Evolutionary conservation across 1,139 yeast species (phyloP), one percentile per base, ranked within the genome.

Genomic region (Eremothecium cymbalariae): DNA sequence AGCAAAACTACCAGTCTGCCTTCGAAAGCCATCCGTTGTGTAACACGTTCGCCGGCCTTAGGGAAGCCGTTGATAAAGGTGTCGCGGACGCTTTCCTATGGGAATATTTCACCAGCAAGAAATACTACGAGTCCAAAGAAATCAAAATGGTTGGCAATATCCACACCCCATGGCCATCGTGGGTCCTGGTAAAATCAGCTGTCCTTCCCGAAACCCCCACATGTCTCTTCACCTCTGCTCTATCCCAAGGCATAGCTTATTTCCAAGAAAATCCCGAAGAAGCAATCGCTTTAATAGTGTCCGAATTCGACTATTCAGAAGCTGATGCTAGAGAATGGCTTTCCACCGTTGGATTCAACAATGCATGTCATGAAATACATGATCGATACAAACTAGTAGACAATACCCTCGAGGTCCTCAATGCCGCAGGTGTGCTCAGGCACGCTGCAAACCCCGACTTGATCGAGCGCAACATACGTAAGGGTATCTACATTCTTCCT

Each of bases 111-210:
- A 86, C 96, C 4, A 74, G 88, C 29, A 86, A 85, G 53, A 77
- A 73, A 56, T 86, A 83, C 62, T 84, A 82, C 55, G 95, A 84
- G 51, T 70, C 63, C 39, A 70, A 74, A 11, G 95, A 85, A 50
- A 77, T 86, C 60, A 83, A 81, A 57, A 67, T 72, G 48, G 76
- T 86, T 43, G 96, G 95, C 8, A 84, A 81, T 47, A 84, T 86
- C 36, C 82, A 81, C 59, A 86, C 96, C 0, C 96, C 96, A 7
- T 86, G 96, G 96, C 90, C 96, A 6, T 82, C 94, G 1, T 86
- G 95, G 95, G 88, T 84, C 12, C 67, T 85, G 33, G 72, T 77
- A 16, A 76, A 76, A 8, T 53, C 67, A 33, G 51, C 65, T 4
- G 63, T 64, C 17, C 43, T 68, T 5, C 54, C 63, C 19, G 51